phyloP scores from a whole-genome alignment of 139 green algal species.

The Picochlorum sp. region DNA sequence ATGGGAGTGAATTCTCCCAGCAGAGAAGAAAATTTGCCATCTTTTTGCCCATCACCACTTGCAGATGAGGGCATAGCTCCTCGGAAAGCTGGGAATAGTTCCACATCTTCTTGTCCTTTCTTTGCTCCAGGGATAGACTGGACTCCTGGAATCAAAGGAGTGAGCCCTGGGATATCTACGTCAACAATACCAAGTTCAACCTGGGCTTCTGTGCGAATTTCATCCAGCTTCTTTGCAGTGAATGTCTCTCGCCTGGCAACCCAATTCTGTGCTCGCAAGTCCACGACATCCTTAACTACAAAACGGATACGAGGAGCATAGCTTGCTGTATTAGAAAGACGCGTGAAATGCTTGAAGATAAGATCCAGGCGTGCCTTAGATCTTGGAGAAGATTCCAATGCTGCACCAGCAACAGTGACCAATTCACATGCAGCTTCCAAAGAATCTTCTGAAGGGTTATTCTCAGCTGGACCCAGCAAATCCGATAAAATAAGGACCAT shows the following conservation, averaged over 20 bases:
- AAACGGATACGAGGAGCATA: slow-evolving; percentile 41
- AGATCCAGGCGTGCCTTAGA: slow-evolving; percentile 19
- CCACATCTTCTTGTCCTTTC: slow-evolving; percentile 31
- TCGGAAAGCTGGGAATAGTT: slow-evolving; percentile 47
- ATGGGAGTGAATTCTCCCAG: slow-evolving; percentile 34
- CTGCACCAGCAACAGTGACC: slow-evolving; percentile 51
- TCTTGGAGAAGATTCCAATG: slow-evolving; percentile 35
- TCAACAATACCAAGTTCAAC: slow-evolving; percentile 78
- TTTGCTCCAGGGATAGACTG: slow-evolving; percentile 26
- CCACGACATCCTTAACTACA: slow-evolving; percentile 55
- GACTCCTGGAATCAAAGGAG: slow-evolving; percentile 7
- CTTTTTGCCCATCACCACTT: background rate
- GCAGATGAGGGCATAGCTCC: slow-evolving; percentile 4
- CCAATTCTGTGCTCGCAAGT: slow-evolving; percentile 47
- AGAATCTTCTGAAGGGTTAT: slow-evolving; percentile 68
- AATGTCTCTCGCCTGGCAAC: slow-evolving; percentile 5
- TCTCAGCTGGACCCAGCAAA: slow-evolving; percentile 42
- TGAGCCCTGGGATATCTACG: slow-evolving; percentile 20
- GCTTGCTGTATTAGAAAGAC: slow-evolving; percentile 14
- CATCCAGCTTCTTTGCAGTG: slow-evolving; percentile 76
- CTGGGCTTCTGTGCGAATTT: slow-evolving; percentile 71
- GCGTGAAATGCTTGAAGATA: slow-evolving; percentile 35
- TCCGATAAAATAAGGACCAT: slow-evolving; percentile 81
- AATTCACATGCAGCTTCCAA: slow-evolving; percentile 90
- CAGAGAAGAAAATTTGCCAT: slow-evolving; percentile 27